phyloP scores from a whole-genome alignment of 2,329 filamentous ascomycete species.

The Exophiala spinifera region DNA sequence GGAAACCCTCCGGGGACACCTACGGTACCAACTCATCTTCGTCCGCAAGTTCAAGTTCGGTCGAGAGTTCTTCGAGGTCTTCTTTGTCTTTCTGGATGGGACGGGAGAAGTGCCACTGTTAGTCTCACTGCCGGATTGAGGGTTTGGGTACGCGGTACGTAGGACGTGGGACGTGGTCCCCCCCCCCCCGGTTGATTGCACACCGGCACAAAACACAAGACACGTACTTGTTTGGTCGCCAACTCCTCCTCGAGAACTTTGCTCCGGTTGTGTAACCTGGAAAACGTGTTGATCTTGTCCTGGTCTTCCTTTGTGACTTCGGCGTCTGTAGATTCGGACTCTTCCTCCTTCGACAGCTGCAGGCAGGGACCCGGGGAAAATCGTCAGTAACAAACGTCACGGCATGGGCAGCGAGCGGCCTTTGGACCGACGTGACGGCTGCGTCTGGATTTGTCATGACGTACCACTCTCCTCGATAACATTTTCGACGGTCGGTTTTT shows the following conservation, averaged over 20 bases:
- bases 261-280: constrained; percentile 85
- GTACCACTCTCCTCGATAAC: constrained; percentile 14
- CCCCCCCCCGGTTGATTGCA: too few species aligned
- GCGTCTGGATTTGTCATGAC: too few species aligned
- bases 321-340: constrained; percentile 72
- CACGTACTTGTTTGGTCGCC: constrained; percentile 70
- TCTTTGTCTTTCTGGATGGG: constrained; percentile 95
- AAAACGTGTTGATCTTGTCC: constrained; percentile 98
- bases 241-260: constrained; percentile 75
- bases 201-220: background rate
- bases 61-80: constrained; percentile 88
- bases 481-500: background rate
- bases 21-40: constrained; percentile 93
- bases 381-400: too few species aligned
- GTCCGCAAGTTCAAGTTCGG: constrained; percentile 85
- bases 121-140: background rate
- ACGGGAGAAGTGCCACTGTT: background rate
- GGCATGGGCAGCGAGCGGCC: too few species aligned
- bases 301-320: constrained; percentile 96
- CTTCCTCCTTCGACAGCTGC: constrained; percentile 96
- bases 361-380: too few species aligned
- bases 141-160: background rate
- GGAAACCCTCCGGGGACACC: too few species aligned
- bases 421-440: too few species aligned
- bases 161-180: background rate